Percentiles rank a stretch among this genome's conserved stretches.
Evolutionary conservation across 352 stramenopile genomes (phyloP).

Genomic region (Blastocystis sp.): DNA sequence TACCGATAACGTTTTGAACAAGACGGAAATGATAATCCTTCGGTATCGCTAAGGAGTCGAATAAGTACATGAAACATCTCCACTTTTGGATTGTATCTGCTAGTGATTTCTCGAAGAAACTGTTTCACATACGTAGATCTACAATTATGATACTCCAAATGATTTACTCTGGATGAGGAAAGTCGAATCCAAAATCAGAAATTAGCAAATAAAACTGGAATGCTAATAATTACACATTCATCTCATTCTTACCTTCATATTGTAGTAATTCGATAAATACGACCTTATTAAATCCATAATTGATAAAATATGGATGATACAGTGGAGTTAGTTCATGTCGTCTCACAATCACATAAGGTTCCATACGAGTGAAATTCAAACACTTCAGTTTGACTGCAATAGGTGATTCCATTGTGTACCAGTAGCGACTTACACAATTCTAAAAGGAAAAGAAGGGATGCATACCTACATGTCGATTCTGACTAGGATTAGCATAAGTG

Average conservation of each 20-base stretch:
- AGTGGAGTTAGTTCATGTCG: not conserved
- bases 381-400: conserved; percentile 16
- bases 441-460: not conserved
- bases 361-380: conserved; percentile 56
- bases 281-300: conserved; percentile 50
- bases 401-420: not conserved
- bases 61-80: not conserved
- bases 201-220: conserved; percentile 37
- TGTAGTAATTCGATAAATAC: not conserved
- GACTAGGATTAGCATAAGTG: conserved; percentile 12
- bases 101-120: not conserved
- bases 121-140: not conserved
- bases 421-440: conserved; percentile 36
- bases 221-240: not conserved
- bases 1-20: conserved; percentile 10
- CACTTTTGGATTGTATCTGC: not conserved
- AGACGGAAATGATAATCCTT: not conserved
- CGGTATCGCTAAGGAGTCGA: not conserved
- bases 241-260: not conserved
- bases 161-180: conserved; percentile 15
- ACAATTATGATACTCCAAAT: not conserved
- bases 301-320: conserved; percentile 43
- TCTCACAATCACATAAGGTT: conserved; percentile 25
- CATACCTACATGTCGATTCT: conserved; percentile 27
- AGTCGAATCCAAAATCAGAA: conserved; percentile 55